Evolutionary conservation across 31 red algal genomes (phyloP).

Genomic region (Odonthalia washingtoniensis): DNA sequence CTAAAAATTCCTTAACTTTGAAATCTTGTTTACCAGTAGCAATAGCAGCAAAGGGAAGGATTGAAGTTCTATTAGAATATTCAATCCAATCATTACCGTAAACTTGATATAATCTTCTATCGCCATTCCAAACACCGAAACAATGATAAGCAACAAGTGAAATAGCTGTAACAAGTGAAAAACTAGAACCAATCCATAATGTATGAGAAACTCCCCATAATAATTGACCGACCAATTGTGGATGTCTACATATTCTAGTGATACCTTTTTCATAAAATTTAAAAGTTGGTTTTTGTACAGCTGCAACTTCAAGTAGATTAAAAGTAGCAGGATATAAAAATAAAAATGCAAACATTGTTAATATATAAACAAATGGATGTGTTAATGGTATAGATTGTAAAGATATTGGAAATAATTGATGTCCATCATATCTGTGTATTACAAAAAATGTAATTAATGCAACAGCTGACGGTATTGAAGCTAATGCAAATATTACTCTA

Average conservation of each 20-base stretch:
- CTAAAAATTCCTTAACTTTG: slow-evolving; percentile 57
- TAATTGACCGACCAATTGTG: slow-evolving; percentile 94
- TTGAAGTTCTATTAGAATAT: slow-evolving; percentile 70
- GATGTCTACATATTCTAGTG: slow-evolving; percentile 91
- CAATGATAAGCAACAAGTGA: slow-evolving; percentile 89
- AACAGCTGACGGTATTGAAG: slow-evolving; percentile 79
- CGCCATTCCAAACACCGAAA: slow-evolving; percentile 96
- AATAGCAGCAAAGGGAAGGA: slow-evolving; percentile 85
- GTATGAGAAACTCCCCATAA: slow-evolving; percentile 95
- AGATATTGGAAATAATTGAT: slow-evolving; percentile 66
- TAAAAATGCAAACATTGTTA: slow-evolving; percentile 85
- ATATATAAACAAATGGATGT: slow-evolving; percentile 66
- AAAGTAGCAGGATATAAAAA: slow-evolving; percentile 97
- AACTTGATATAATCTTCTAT: slow-evolving; percentile 57
- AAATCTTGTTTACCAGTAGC: slow-evolving; percentile 68
- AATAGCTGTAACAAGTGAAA: slow-evolving; percentile 72
- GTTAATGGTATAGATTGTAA: slow-evolving; percentile 71
- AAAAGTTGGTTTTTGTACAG: slow-evolving; percentile 74
- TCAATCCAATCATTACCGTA: slow-evolving; percentile 81
- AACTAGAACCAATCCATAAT: slow-evolving; percentile 90
- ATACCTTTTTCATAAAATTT: slow-evolving; percentile 90
- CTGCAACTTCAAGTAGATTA: slow-evolving; percentile 91
- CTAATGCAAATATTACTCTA: slow-evolving; percentile 83
- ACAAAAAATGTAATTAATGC: slow-evolving; percentile 88
- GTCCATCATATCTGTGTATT: slow-evolving; percentile 91